A percentile compares a stretch with the other conserved stretches of the same genome.
Conservation (phyloP, 2,329 filamentous ascomycete genomes). For the Pseudogymnoascus sp. region DNA sequence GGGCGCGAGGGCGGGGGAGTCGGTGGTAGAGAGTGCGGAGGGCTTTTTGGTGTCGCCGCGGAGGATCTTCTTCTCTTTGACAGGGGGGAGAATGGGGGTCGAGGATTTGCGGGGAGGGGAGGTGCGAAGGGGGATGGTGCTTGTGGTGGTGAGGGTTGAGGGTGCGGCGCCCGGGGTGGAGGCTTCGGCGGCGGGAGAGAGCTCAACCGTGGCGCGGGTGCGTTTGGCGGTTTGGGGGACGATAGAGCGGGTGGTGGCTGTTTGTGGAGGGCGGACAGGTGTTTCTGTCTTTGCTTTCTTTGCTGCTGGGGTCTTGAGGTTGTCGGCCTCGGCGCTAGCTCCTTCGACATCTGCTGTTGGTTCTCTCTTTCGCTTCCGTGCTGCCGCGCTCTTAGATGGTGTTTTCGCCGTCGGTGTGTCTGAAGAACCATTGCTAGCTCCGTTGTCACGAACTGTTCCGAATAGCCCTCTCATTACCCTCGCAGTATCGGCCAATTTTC, state of each 20-base stretch:
- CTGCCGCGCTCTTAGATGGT: constrained; percentile 17
- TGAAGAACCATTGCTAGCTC: background rate
- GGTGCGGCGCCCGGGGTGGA: background rate
- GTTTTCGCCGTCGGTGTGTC: constrained; percentile 17
- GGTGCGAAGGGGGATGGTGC: constrained; percentile 12
- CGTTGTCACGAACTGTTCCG: constrained; percentile 9
- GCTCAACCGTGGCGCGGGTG: background rate
- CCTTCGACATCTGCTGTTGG: constrained; percentile 13
- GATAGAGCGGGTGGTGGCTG: background rate
- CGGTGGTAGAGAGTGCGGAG: background rate
- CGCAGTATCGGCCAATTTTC: constrained; percentile 43
- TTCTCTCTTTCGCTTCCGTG: constrained; percentile 28
- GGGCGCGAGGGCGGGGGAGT: background rate
- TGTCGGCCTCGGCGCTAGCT: background rate
- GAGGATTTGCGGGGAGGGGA: constrained; percentile 26
- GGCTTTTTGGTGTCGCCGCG: background rate
- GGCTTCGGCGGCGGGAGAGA: background rate
- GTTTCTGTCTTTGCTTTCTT: constrained; percentile 52
- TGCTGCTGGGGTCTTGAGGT: constrained; percentile 27
- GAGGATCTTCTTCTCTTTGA: constrained; percentile 14
- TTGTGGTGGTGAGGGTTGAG: constrained; percentile 10
- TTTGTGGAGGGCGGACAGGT: constrained; percentile 40
- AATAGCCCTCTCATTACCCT: constrained; percentile 37
- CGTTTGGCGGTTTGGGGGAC: background rate
- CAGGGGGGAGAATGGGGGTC: constrained; percentile 29